Evolutionary conservation across 2,329 filamentous ascomycete species (phyloP).

Genomic region (Raffaelea ambrosiae): DNA sequence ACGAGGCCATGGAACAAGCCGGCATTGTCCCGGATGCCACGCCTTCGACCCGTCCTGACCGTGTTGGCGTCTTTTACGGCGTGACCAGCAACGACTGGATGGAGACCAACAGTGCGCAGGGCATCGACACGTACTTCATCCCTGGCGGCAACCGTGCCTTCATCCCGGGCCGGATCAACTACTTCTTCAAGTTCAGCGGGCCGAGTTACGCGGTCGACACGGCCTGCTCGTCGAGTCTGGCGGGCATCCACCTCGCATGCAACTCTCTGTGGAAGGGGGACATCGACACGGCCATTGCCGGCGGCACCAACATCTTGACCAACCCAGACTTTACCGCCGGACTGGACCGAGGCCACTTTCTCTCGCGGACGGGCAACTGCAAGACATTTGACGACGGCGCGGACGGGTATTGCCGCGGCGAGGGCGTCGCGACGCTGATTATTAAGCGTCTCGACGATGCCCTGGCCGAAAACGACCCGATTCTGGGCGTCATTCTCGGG

Average conservation of each 20-base stretch:
- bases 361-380: conserved; percentile 67
- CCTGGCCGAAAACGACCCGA: conserved; percentile 31
- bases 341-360: conserved; percentile 65
- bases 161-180: conserved; percentile 54
- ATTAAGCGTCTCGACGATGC: conserved; percentile 40
- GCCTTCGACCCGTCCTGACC: conserved; percentile 53
- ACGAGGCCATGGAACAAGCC: conserved; percentile 73
- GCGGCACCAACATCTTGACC: conserved; percentile 70
- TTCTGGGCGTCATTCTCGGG: conserved; percentile 51
- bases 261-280: conserved; percentile 65
- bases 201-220: conserved; percentile 66
- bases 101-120: conserved; percentile 62
- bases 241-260: conserved; percentile 65
- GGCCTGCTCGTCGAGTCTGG: conserved; percentile 66
- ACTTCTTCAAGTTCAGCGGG: conserved; percentile 67
- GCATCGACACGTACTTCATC: conserved; percentile 51
- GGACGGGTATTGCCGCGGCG: conserved; percentile 54
- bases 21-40: conserved; percentile 67
- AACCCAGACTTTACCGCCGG: conserved; percentile 72
- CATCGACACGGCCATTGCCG: conserved; percentile 71
- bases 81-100: conserved; percentile 68
- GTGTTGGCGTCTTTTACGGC: conserved; percentile 65
- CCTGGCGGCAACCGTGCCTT: conserved; percentile 32
- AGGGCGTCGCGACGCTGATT: conserved; percentile 33
- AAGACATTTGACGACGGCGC: conserved; percentile 74